Percentiles rank a stretch among this genome's conserved stretches.
phyloP scores from a whole-genome alignment of 352 stramenopile genomes.

The Albugo laibachii region DNA sequence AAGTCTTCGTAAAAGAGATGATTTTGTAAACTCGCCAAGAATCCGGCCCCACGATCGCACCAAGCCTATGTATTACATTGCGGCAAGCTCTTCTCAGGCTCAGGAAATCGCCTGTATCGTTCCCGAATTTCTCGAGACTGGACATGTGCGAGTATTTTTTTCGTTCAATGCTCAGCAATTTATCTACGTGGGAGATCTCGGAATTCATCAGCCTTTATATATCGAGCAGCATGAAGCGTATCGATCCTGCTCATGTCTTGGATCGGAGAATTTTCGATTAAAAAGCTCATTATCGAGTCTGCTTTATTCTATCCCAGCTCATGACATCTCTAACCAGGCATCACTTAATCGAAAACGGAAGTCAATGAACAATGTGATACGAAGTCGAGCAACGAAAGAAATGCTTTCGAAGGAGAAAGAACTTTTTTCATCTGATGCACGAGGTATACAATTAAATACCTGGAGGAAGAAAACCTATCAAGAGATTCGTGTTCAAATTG shows the following conservation, averaged over 20 bases:
- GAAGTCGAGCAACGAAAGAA: no score
- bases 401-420: no score
- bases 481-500: no score
- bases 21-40: no score
- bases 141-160: slow-evolving; percentile 25
- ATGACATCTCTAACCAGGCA: slow-evolving; percentile 24
- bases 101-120: slow-evolving; percentile 31
- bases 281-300: slow-evolving; percentile 33
- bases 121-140: slow-evolving; percentile 24
- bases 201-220: slow-evolving; percentile 26
- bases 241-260: slow-evolving; percentile 43
- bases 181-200: slow-evolving; percentile 27
- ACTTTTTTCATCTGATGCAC: no score
- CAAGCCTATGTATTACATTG: slow-evolving; percentile 13
- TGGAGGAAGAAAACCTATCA: no score
- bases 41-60: no score
- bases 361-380: no score
- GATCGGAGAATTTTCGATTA: slow-evolving; percentile 25
- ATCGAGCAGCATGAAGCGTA: slow-evolving; percentile 26
- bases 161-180: slow-evolving; percentile 63
- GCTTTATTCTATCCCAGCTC: slow-evolving; percentile 15
- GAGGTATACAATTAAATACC: no score
- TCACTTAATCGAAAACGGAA: no score
- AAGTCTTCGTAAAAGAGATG: no score
- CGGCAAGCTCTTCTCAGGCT: slow-evolving; percentile 19